These are phyloP conservation scores for Hamamelis virginiana DNA, from an alignment of 164 flowering plant species.

Conservation along the genomic window DNA sequence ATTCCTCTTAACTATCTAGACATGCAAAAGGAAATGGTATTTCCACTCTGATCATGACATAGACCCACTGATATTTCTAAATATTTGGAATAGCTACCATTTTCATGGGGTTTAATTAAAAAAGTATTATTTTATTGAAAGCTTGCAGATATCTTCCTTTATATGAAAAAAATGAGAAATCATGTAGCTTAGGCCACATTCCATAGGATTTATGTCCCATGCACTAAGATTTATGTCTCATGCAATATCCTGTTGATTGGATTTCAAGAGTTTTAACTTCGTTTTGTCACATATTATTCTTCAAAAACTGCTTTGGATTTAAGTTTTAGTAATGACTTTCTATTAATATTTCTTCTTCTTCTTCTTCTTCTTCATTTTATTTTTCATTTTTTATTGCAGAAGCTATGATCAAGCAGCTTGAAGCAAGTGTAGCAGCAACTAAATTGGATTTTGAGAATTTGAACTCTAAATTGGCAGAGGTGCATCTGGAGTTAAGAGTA, in stretches of 20 bases:
- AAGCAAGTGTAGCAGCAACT: constrained; percentile 48
- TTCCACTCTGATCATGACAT: too few species aligned
- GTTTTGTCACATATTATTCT: background rate
- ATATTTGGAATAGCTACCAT: too few species aligned
- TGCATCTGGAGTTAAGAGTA: constrained; percentile 41
- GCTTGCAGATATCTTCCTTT: too few species aligned
- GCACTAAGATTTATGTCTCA: too few species aligned
- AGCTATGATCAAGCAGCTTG: constrained; percentile 52
- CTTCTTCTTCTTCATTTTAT: background rate
- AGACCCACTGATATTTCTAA: too few species aligned
- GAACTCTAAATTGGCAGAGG: constrained; percentile 47
- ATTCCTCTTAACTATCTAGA: too few species aligned
- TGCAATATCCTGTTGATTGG: background rate
- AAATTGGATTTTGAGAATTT: constrained; percentile 44
- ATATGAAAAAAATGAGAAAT: too few species aligned
- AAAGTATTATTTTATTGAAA: too few species aligned
- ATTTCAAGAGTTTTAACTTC: constrained; percentile 2
- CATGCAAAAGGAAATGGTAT: too few species aligned
- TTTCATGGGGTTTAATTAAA: too few species aligned
- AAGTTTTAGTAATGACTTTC: background rate
- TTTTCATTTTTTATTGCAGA: constrained; percentile 44
- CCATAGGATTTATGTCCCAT: too few species aligned
- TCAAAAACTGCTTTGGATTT: background rate
- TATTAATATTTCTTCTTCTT: background rate
- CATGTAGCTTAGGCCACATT: too few species aligned